These are phyloP conservation scores for Kodamaea sp. DNA, from an alignment of 1,139 yeast genomes.

Conservation along the genomic window DNA sequence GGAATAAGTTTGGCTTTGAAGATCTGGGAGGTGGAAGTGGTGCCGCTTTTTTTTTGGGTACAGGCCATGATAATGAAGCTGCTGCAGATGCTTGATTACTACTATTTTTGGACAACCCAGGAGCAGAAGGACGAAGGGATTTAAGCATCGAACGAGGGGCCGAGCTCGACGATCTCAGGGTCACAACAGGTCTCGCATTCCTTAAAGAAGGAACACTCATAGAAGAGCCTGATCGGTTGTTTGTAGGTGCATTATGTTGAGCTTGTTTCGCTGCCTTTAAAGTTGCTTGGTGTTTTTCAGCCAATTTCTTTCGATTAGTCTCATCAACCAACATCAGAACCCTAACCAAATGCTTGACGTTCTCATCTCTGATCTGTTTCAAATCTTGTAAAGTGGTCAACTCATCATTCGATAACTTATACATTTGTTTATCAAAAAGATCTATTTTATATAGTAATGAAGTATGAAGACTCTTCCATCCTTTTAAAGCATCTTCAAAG, in stretches of 20 bases:
- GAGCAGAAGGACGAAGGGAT: constrained; percentile 29
- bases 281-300: constrained; percentile 7
- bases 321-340: constrained; percentile 44
- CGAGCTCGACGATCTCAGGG: constrained; percentile 7
- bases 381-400: constrained; percentile 41
- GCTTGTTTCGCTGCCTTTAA: constrained; percentile 5
- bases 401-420: constrained; percentile 39
- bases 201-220: constrained; percentile 29
- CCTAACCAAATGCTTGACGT: constrained; percentile 44
- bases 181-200: constrained; percentile 11
- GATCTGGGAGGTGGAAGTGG: constrained; percentile 25
- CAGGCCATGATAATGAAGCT: constrained; percentile 44
- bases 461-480: constrained; percentile 70
- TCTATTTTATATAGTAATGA: constrained; percentile 55
- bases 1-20: constrained; percentile 27
- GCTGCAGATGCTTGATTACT: constrained; percentile 35
- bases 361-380: constrained; percentile 48
- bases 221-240: constrained; percentile 7
- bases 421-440: constrained; percentile 43
- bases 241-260: constrained; percentile 1
- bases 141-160: constrained; percentile 29
- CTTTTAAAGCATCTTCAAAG: constrained; percentile 55
- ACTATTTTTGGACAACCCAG: constrained; percentile 16
- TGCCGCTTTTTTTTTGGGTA: constrained; percentile 26
- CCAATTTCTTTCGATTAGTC: constrained; percentile 20